A percentile compares a stretch with the other conserved stretches of the same genome.
Evolutionary conservation across 1,284 basidiomycete genomes (phyloP).

Genomic region (Cryptococcus neoformans): DNA sequence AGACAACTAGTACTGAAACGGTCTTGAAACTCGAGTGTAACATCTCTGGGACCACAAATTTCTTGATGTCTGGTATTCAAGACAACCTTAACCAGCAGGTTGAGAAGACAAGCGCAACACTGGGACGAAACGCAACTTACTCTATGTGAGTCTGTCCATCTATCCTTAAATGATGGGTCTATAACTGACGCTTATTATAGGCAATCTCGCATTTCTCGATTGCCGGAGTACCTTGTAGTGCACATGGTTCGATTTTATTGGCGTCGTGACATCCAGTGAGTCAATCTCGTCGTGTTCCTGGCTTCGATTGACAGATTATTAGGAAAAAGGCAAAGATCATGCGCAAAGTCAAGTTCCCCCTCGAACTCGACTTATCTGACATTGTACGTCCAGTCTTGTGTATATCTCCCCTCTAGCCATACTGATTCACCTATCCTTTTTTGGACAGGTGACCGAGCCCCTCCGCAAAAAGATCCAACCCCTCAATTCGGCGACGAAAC

Average conservation of each 20-base stretch:
- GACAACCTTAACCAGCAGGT: constrained; percentile 80
- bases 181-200: constrained; percentile 15
- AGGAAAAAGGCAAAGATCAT: constrained; percentile 87
- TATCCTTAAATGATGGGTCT: neutral
- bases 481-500: constrained; percentile 67
- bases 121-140: constrained; percentile 80
- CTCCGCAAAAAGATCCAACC: constrained; percentile 69
- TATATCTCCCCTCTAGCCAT: neutral
- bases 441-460: constrained; percentile 60
- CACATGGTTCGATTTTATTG: constrained; percentile 79
- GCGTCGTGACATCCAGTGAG: constrained; percentile 73
- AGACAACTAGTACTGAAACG: constrained; percentile 64
- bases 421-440: constrained; percentile 15
- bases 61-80: constrained; percentile 80
- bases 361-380: constrained; percentile 78
- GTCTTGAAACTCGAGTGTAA: constrained; percentile 92
- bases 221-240: constrained; percentile 61
- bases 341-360: constrained; percentile 89
- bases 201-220: constrained; percentile 72
- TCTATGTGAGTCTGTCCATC: constrained; percentile 53
- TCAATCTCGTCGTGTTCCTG: neutral
- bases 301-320: neutral
- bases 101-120: constrained; percentile 75
- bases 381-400: constrained; percentile 49
- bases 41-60: constrained; percentile 81